These are phyloP conservation scores for Rhypophila decipiens DNA, from an alignment of 495 filamentous ascomycete species.

Conservation along the genomic window DNA sequence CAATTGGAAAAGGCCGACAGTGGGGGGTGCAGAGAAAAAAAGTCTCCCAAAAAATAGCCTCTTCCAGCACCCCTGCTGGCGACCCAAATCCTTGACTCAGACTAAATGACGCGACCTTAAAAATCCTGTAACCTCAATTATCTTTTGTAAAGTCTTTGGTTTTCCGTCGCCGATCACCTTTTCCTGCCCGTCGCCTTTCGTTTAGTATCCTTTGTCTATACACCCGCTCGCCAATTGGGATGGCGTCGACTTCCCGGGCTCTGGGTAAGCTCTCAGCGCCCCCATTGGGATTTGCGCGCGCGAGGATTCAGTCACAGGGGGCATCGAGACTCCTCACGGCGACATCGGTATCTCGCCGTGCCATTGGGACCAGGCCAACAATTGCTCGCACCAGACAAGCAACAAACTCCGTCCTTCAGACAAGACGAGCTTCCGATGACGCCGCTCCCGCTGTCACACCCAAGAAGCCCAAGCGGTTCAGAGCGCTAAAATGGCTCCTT, in stretches of 20 bases:
- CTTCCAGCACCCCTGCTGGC: too few species aligned
- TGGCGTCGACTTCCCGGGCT: constrained; percentile 28
- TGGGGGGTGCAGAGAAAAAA: too few species aligned
- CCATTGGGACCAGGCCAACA: constrained; percentile 10
- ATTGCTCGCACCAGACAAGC: constrained; percentile 16
- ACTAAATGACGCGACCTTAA: too few species aligned
- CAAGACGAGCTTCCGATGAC: constrained; percentile 37
- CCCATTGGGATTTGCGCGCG: constrained; percentile 15
- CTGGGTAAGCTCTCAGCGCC: constrained; percentile 24
- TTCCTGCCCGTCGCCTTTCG: too few species aligned
- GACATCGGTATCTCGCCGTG: constrained; percentile 17
- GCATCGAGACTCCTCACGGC: constrained; percentile 23
- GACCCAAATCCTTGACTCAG: too few species aligned
- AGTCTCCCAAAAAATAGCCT: too few species aligned
- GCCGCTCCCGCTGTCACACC: constrained; percentile 19
- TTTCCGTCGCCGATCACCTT: too few species aligned
- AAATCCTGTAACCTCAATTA: too few species aligned
- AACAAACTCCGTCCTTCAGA: constrained; percentile 24
- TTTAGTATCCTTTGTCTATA: not conserved
- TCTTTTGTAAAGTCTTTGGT: too few species aligned
- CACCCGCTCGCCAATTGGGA: constrained; percentile 23
- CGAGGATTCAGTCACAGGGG: constrained; percentile 13
- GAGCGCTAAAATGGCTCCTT: constrained; percentile 37
- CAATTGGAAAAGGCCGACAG: too few species aligned
- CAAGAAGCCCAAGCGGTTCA: constrained; percentile 33